Percentiles rank a stretch among this genome's conserved stretches.
Conservation (phyloP, 345 rosid species). For the Kandelia obovata region DNA sequence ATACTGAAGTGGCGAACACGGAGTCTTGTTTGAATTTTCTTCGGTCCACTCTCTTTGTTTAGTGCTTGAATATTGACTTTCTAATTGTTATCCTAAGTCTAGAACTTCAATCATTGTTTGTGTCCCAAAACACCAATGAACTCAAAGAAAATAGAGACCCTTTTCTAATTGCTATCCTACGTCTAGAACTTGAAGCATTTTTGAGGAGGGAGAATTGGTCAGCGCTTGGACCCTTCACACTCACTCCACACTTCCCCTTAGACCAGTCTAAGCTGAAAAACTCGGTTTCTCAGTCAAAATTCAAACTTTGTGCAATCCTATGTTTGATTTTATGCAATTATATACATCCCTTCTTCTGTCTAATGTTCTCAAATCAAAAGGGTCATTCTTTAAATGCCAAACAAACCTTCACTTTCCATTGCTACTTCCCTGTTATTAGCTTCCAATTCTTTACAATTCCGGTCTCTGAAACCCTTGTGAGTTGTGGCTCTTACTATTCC, state of each 20-base stretch:
- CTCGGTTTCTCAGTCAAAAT: slow-evolving; percentile 72
- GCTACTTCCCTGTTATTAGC: slow-evolving; percentile 24
- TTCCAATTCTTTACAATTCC: slow-evolving; percentile 12
- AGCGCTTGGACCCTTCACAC: slow-evolving; percentile 46
- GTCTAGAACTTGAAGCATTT: no score
- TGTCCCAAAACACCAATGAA: background rate
- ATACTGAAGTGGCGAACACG: slow-evolving; percentile 9
- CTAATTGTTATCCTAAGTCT: slow-evolving; percentile 5
- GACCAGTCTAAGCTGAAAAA: slow-evolving; percentile 72
- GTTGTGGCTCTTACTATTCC: slow-evolving; percentile 6
- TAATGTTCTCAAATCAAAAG: background rate
- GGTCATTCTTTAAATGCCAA: slow-evolving; percentile 17
- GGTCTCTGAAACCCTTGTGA: slow-evolving; percentile 2
- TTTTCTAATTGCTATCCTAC: background rate
- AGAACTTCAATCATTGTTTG: slow-evolving; percentile 16
- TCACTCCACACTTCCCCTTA: slow-evolving; percentile 20
- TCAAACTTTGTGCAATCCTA: slow-evolving; percentile 29
- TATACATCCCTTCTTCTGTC: background rate
- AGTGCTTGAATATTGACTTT: slow-evolving; percentile 14
- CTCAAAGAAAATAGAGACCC: background rate
- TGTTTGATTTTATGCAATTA: background rate
- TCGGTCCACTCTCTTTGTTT: slow-evolving; percentile 4
- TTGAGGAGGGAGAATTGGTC: slow-evolving; percentile 54
- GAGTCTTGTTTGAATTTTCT: slow-evolving; percentile 24
- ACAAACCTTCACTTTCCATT: slow-evolving; percentile 20